Base-by-base conservation (phyloP, 2,329 filamentous ascomycete species). In the Huntiella decipiens region DNA sequence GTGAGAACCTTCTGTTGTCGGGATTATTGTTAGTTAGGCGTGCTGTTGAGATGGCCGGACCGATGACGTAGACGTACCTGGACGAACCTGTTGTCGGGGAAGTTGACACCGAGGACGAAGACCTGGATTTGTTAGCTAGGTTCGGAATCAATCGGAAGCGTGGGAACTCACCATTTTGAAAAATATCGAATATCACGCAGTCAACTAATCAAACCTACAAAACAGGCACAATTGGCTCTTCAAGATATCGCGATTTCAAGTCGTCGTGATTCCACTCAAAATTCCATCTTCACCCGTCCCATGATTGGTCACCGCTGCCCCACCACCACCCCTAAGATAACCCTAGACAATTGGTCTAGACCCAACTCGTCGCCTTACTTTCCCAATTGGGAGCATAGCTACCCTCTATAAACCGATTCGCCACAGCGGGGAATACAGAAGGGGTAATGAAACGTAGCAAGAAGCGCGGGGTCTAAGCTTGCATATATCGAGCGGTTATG, bases 91-190 rank as follows among this genome's bases (percentile, higher is more conserved):
- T 68, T 66, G 66, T 94, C 87, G 55, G 74, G 67, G 67, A 96
- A 95, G 67, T 82, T 87, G 67, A 83, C 70, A 56, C 84, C 83
- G 58, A 88, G 71, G 57, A 96, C 79, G 67, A 91, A 83, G 57
- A 87, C 81, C 83, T 85, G 37, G 8, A 13, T 2, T 10, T 6
- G n/a, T 11, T 8, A 22, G 46, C 49, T 46, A 41, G 46, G 5
- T 5, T 4, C n/a, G n/a, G 22, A 10, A 28, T 10, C 22, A 28
- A 28, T 28, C 4, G 17, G 22, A 46, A 37, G 16, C n/a, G 28
- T 4, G 10, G 15, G 11, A n/a, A 43, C 16, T 10, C 42, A 50
- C 48, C 48, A 50, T 50, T 12, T 38, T 50, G 40, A 41, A 37
- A 16, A 28, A 34, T 40, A 34, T n/a, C 10, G 17, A 40, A 37